phyloP scores from a whole-genome alignment of 208 protist species.

The Trypanosoma brucei region DNA sequence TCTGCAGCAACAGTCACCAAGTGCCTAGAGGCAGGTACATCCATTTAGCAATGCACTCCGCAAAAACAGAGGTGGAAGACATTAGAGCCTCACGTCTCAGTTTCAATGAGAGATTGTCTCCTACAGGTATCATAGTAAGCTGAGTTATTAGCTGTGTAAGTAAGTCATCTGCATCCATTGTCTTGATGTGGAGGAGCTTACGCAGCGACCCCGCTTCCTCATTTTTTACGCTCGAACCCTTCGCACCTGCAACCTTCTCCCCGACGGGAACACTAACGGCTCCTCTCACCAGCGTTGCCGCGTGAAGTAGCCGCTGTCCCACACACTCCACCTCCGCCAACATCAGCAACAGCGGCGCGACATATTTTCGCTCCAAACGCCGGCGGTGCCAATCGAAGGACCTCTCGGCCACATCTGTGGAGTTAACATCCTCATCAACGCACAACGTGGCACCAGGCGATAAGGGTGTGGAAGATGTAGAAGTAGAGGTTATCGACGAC shows the following conservation, averaged over 20 bases:
- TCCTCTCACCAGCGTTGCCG: too few species aligned
- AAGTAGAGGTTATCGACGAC: neutral
- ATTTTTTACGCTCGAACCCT: neutral
- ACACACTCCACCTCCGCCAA: conserved; percentile 39
- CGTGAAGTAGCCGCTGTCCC: conserved; percentile 3
- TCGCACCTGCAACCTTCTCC: too few species aligned
- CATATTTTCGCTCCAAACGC: conserved; percentile 30
- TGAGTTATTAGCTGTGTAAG: conserved; percentile 66
- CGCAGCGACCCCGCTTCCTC: conserved; percentile 5
- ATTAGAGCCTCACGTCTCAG: conserved; percentile 40
- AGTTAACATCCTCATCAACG: conserved; percentile 42
- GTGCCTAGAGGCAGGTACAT: conserved; percentile 17
- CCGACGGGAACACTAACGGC: too few species aligned
- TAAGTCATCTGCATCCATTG: conserved; percentile 58
- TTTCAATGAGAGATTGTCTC: conserved; percentile 32
- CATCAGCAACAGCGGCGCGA: conserved; percentile 30
- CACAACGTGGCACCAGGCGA: neutral
- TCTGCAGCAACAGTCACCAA: neutral
- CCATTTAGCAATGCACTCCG: conserved; percentile 35
- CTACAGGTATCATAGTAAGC: conserved; percentile 55
- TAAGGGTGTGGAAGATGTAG: neutral
- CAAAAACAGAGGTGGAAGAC: conserved; percentile 24
- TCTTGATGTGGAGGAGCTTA: conserved; percentile 24
- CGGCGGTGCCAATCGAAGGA: conserved; percentile 37
- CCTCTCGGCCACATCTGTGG: conserved; percentile 41